phyloP scores from a whole-genome alignment of 2,329 filamentous ascomycete genomes.

The Diaporthe caulivora region DNA sequence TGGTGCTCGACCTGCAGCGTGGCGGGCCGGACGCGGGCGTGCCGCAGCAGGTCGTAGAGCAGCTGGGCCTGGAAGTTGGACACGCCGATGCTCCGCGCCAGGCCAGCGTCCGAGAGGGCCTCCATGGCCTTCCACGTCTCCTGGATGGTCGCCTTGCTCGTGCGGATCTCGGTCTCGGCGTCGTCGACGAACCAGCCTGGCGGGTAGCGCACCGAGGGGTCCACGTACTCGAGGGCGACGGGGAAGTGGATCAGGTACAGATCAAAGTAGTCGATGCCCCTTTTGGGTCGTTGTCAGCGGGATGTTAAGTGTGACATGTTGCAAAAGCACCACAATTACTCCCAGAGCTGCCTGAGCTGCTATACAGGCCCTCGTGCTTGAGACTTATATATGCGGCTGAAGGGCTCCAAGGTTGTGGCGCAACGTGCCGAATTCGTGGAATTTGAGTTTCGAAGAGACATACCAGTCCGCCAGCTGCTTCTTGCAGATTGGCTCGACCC shows the following conservation, averaged over 20 bases:
- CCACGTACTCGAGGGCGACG: conserved; percentile 86
- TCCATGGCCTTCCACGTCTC: conserved; percentile 90
- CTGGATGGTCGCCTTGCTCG: conserved; percentile 78
- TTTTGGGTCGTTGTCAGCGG: not conserved
- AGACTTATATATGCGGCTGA: not conserved
- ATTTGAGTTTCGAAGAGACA: not conserved
- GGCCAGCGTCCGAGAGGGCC: conserved; percentile 74
- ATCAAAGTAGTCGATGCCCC: conserved; percentile 87
- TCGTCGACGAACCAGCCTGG: conserved; percentile 79
- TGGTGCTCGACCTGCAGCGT: conserved; percentile 92
- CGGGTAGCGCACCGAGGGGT: conserved; percentile 82
- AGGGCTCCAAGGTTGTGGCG: not conserved
- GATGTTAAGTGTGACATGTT: not conserved
- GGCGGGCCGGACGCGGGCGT: conserved; percentile 79
- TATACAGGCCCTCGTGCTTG: not conserved
- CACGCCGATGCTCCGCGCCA: conserved; percentile 81
- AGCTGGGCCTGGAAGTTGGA: conserved; percentile 86
- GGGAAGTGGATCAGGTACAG: conserved; percentile 93
- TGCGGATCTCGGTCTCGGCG: conserved; percentile 69
- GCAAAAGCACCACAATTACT: not conserved
- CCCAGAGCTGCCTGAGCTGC: not conserved
- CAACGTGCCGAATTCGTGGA: not conserved
- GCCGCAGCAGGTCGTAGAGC: conserved; percentile 83
- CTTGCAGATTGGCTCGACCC: conserved; percentile 80
- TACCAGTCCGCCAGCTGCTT: conserved; percentile 83